These are phyloP conservation scores for Mycena maculata DNA, from an alignment of 768 basidiomycete species.

Conservation along the genomic window DNA sequence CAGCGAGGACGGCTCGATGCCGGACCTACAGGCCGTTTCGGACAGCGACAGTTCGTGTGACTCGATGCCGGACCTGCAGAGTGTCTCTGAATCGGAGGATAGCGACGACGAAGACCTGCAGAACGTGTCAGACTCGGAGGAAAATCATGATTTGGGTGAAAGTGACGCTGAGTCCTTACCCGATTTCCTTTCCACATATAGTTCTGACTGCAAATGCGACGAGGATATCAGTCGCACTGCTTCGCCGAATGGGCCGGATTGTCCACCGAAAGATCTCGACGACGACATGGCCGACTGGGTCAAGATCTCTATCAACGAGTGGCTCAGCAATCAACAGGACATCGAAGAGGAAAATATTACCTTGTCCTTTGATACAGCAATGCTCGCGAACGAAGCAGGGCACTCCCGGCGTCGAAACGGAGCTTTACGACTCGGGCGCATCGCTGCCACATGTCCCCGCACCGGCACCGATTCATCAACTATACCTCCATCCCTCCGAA, in stretches of 20 bases:
- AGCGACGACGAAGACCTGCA: conserved; percentile 6
- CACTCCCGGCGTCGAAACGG: too few relatives aligned
- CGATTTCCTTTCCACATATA: not conserved
- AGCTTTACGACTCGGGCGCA: too few relatives aligned
- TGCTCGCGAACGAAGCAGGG: too few relatives aligned
- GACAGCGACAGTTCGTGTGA: too few relatives aligned
- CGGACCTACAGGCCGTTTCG: too few relatives aligned
- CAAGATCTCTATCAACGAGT: conserved; percentile 8
- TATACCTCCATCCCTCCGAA: too few relatives aligned
- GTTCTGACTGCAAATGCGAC: conserved; percentile 9
- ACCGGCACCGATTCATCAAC: too few relatives aligned
- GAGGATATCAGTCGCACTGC: not conserved
- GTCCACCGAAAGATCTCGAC: not conserved
- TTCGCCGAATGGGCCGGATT: not conserved
- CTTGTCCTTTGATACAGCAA: too few relatives aligned
- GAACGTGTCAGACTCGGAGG: not conserved
- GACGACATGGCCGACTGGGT: not conserved
- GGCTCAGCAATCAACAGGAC: too few relatives aligned
- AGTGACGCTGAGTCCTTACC: conserved; percentile 20
- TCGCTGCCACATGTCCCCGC: too few relatives aligned
- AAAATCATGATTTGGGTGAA: not conserved
- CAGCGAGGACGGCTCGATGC: too few relatives aligned
- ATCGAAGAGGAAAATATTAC: too few relatives aligned
- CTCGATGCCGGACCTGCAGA: conserved; percentile 8
- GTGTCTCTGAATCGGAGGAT: conserved; percentile 1